Conservation (phyloP, 2,329 filamentous ascomycete genomes). For the Alternaria atra region DNA sequence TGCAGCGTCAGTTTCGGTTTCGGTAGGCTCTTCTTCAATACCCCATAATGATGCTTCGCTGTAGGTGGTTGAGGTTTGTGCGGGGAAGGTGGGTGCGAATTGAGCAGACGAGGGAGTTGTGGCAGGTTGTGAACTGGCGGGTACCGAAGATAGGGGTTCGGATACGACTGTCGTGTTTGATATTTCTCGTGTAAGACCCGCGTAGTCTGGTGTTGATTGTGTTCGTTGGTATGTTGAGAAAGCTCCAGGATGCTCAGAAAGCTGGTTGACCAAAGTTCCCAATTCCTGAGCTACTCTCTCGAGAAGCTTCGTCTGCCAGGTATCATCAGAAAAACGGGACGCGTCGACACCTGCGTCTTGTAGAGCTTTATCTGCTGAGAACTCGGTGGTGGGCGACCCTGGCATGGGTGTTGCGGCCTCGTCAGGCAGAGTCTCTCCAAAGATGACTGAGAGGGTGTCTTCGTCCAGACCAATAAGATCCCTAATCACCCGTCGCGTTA, state of each 20-base stretch:
- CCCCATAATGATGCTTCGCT: conserved; percentile 70
- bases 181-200: conserved; percentile 72
- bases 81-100: conserved; percentile 60
- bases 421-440: conserved; percentile 78
- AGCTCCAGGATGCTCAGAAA: conserved; percentile 86
- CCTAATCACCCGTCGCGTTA: conserved; percentile 85
- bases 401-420: conserved; percentile 39
- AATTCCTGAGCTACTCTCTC: conserved; percentile 88
- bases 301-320: conserved; percentile 80
- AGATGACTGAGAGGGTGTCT: conserved; percentile 80
- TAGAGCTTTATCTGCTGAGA: conserved; percentile 29
- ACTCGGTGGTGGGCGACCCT: conserved; percentile 31
- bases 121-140: conserved; percentile 41
- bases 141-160: conserved; percentile 34
- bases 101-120: conserved; percentile 51
- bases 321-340: conserved; percentile 47
- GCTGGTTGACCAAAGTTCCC: conserved; percentile 80
- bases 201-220: conserved; percentile 71
- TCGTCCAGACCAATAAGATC: conserved; percentile 94
- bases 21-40: conserved; percentile 68
- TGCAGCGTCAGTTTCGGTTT: conserved; percentile 54
- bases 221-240: conserved; percentile 81
- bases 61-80: conserved; percentile 43
- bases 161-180: conserved; percentile 31
- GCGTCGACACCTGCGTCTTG: conserved; percentile 36